Conservation (phyloP, 495 filamentous ascomycete species). For the Friedmanniomyces simplex region DNA sequence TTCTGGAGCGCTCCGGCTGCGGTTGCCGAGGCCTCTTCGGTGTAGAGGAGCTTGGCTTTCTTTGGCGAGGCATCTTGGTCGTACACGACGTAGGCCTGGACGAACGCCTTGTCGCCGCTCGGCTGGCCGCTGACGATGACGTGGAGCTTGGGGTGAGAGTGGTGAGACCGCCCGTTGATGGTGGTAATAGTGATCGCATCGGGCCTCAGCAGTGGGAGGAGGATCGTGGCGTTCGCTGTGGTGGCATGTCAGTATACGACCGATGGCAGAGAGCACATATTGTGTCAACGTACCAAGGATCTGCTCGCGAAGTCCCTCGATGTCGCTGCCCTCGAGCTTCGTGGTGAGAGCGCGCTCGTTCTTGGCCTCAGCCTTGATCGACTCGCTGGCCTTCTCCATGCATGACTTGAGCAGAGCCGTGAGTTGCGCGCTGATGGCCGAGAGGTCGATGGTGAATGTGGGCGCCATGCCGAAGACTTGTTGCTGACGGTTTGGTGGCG, state of each 20-base stretch:
- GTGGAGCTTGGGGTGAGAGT: not conserved
- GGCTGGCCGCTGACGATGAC: not conserved
- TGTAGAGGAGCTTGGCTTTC: not conserved
- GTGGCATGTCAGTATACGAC: not conserved
- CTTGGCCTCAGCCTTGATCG: not conserved
- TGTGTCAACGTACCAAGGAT: not conserved
- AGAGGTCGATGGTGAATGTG: not conserved
- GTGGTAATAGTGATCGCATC: not conserved
- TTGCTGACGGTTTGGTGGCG: not conserved
- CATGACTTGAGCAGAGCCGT: not conserved
- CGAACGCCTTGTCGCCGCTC: not conserved
- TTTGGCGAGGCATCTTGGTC: not conserved
- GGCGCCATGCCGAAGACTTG: not conserved
- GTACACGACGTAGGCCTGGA: not conserved
- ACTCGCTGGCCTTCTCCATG: not conserved
- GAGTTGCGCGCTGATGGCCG: not conserved
- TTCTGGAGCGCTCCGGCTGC: not conserved
- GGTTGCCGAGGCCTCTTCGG: not conserved
- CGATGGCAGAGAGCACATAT: not conserved
- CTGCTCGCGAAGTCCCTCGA: constrained; percentile 1
- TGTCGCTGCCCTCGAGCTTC: not conserved
- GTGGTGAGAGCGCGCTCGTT: not conserved
- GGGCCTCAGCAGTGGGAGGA: not conserved
- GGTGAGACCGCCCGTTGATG: not conserved
- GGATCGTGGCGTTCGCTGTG: constrained; percentile 1